Evolutionary conservation across 2,329 filamentous ascomycete genomes (phyloP).

Genomic region (Paecilomyces fulvus): DNA sequence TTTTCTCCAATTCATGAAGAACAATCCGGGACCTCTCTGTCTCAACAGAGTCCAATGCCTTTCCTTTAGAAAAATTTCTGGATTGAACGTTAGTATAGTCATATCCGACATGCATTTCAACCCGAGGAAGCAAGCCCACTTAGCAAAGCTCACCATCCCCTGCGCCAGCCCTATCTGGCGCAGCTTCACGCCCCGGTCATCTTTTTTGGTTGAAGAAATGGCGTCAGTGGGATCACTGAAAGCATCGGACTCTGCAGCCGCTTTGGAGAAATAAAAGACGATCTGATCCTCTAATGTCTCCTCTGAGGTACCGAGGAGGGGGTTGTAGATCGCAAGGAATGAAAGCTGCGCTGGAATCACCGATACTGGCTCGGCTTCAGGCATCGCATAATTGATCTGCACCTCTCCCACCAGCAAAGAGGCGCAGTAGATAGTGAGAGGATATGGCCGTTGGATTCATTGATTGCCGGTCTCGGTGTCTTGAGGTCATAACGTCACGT

Average conservation of each 20-base stretch:
- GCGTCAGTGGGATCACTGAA: neutral
- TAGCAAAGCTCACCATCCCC: constrained; percentile 88
- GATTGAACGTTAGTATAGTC: constrained; percentile 3
- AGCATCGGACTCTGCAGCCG: constrained; percentile 8
- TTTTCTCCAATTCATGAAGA: constrained; percentile 74
- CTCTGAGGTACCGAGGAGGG: constrained; percentile 63
- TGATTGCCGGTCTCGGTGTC: neutral
- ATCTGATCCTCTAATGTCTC: constrained; percentile 73
- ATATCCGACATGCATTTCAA: constrained; percentile 9
- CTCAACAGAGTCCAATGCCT: constrained; percentile 74
- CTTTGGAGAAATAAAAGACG: constrained; percentile 74
- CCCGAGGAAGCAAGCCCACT: constrained; percentile 34
- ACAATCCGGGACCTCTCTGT: constrained; percentile 83
- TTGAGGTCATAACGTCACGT: constrained; percentile 22
- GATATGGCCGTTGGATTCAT: neutral
- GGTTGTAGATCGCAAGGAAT: constrained; percentile 93
- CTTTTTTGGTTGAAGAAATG: constrained; percentile 32
- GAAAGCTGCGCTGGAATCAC: constrained; percentile 73
- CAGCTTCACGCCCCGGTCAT: constrained; percentile 75
- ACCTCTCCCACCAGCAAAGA: constrained; percentile 7
- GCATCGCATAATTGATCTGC: constrained; percentile 26
- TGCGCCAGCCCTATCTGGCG: constrained; percentile 93
- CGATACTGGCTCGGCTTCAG: constrained; percentile 25
- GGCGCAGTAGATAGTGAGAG: constrained; percentile 3
- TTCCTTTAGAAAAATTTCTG: constrained; percentile 71